phyloP scores from a whole-genome alignment of 345 rosid genomes.

The Odontarrhena argentea region DNA sequence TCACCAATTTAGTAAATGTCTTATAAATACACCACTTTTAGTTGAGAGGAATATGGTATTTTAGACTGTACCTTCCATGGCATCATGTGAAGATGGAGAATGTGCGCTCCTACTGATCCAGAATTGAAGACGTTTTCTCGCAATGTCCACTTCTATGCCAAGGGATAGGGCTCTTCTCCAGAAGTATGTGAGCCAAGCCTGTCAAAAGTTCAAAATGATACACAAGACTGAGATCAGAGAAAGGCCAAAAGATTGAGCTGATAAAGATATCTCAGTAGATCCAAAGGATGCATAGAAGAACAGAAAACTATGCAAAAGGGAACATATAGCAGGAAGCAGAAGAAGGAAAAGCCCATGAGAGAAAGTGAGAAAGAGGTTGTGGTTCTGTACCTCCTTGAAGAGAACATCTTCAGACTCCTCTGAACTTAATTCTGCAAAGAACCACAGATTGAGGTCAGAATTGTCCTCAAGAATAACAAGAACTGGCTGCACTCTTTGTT shows the following conservation, averaged over 20 bases:
- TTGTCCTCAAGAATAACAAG: conserved; percentile 11
- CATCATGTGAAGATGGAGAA: conserved; percentile 85
- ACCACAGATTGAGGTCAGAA: conserved; percentile 10
- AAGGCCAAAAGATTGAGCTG: conserved; percentile 7
- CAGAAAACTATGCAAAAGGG: conserved; percentile 1
- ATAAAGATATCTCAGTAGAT: neutral
- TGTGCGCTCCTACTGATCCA: conserved; percentile 85
- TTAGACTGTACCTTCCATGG: conserved; percentile 68
- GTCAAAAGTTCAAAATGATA: conserved; percentile 29
- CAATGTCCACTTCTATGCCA: conserved; percentile 75
- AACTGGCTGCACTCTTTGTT: conserved; percentile 8
- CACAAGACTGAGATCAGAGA: conserved; percentile 13
- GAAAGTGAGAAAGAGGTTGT: conserved; percentile 15
- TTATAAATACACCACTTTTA: conserved; percentile 7
- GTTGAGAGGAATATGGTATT: conserved; percentile 1
- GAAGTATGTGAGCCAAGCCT: conserved; percentile 99
- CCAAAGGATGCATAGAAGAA: conserved; percentile 18
- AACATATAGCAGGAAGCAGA: conserved; percentile 17
- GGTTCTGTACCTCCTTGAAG: conserved; percentile 79
- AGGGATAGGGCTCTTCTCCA: conserved; percentile 93
- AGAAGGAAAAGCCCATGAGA: conserved; percentile 16
- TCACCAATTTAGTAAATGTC: neutral
- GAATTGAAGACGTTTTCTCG: conserved; percentile 74
- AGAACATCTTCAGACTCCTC: conserved; percentile 99
- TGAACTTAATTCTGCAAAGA: conserved; percentile 73